phyloP scores from a whole-genome alignment of 2,329 filamentous ascomycete species.

The Paecilomyces sp. region DNA sequence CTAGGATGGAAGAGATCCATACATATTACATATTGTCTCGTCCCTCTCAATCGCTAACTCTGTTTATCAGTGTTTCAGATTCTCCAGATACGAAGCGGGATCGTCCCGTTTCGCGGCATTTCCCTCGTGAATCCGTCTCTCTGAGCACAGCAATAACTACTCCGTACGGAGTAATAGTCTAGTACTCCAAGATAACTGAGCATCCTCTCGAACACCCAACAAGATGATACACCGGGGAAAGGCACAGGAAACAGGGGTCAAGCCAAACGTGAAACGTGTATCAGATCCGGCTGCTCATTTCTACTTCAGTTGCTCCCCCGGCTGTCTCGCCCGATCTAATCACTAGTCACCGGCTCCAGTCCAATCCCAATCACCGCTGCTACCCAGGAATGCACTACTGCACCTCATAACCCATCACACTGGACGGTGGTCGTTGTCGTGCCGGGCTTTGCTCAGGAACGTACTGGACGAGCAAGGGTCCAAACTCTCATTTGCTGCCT shows the following conservation, averaged over 20 bases:
- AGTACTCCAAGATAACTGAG: no score
- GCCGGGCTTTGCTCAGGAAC: background rate
- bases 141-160: no score
- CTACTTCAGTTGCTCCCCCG: background rate
- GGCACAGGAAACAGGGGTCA: background rate
- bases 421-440: background rate
- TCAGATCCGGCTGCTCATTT: background rate
- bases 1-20: background rate
- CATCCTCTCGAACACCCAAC: background rate
- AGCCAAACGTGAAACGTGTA: background rate
- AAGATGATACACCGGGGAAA: background rate
- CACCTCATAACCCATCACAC: background rate
- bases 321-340: background rate
- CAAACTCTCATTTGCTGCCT: no score
- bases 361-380: background rate
- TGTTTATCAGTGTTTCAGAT: background rate
- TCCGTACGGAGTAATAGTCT: no score
- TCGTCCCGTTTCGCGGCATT: background rate
- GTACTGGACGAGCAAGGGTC: background rate
- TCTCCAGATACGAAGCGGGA: background rate
- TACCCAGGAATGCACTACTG: background rate
- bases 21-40: background rate
- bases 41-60: background rate
- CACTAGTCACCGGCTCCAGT: background rate
- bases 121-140: no score